Conservation (phyloP, 768 basidiomycete species). For the Phylloporus sp. region DNA sequence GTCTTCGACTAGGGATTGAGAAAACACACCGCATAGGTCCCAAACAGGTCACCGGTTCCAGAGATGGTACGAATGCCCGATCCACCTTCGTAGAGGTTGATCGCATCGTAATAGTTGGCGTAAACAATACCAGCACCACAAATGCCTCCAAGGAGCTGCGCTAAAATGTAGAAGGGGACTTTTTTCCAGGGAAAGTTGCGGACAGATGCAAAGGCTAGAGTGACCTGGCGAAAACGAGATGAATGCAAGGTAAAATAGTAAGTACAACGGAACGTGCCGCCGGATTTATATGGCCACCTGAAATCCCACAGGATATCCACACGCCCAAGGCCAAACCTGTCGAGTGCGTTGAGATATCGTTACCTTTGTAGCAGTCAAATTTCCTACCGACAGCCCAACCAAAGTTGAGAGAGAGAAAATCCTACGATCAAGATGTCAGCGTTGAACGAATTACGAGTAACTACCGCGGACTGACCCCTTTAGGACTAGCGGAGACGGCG, state of each 20-base stretch:
- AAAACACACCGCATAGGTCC: conserved; percentile 52
- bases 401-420: conserved; percentile 22
- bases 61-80: conserved; percentile 48
- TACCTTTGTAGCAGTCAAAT: not conserved
- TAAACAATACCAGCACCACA: conserved; percentile 55
- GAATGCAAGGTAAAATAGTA: not conserved
- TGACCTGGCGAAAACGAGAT: conserved; percentile 48
- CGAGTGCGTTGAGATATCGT: not conserved
- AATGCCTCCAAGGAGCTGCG: conserved; percentile 58
- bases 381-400: conserved; percentile 32
- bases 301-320: conserved; percentile 62
- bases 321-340: conserved; percentile 58
- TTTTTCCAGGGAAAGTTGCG: conserved; percentile 78
- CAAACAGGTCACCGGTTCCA: conserved; percentile 54
- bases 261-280: conserved; percentile 38
- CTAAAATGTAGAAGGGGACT: conserved; percentile 63
- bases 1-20: not conserved
- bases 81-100: conserved; percentile 59
- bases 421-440: conserved; percentile 14
- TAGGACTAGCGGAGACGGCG: conserved; percentile 41
- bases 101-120: conserved; percentile 62
- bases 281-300: conserved; percentile 74
- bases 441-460: not conserved
- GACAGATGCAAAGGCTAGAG: conserved; percentile 61
- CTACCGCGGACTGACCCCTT: conserved; percentile 46